Evolutionary conservation across 2,329 filamentous ascomycete species (phyloP).

Genomic region (Pseudomassariella vexata): DNA sequence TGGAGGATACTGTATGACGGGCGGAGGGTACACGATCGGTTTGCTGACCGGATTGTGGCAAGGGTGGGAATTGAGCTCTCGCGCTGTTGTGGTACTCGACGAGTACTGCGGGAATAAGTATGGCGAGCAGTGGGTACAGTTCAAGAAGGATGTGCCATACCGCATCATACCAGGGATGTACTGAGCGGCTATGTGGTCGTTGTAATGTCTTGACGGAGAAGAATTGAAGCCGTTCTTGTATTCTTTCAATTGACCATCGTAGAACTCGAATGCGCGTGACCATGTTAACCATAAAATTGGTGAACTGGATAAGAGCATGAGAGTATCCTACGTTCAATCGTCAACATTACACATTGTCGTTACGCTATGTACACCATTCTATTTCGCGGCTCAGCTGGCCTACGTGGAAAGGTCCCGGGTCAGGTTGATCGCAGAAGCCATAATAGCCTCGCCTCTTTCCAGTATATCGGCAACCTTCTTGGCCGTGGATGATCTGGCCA

Average conservation of each 20-base stretch:
- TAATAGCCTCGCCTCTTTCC: constrained; percentile 11
- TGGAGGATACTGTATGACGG: constrained; percentile 25
- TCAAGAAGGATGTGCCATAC: constrained; percentile 31
- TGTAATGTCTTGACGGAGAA: too few species aligned
- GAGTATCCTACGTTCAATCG: too few species aligned
- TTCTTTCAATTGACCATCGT: too few species aligned
- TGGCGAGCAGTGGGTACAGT: constrained; percentile 31
- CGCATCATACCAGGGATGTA: constrained; percentile 31
- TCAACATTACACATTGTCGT: neutral
- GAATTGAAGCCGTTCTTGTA: too few species aligned
- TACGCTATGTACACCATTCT: neutral
- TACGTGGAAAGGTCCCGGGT: too few species aligned
- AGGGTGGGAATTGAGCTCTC: constrained; percentile 22
- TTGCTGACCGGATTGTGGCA: constrained; percentile 21
- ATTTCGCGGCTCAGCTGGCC: neutral
- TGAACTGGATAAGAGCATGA: too few species aligned
- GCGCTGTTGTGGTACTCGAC: constrained; percentile 26
- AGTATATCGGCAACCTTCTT: constrained; percentile 13
- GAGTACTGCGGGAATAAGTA: constrained; percentile 31
- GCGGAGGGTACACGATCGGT: constrained; percentile 28
- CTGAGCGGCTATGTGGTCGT: constrained; percentile 12
- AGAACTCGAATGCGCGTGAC: too few species aligned
- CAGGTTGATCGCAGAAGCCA: constrained; percentile 1
- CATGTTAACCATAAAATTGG: too few species aligned
- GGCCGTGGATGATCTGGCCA: constrained; percentile 8